Conservation (phyloP, 2,329 filamentous ascomycete genomes). For the Drechslera avenae region DNA sequence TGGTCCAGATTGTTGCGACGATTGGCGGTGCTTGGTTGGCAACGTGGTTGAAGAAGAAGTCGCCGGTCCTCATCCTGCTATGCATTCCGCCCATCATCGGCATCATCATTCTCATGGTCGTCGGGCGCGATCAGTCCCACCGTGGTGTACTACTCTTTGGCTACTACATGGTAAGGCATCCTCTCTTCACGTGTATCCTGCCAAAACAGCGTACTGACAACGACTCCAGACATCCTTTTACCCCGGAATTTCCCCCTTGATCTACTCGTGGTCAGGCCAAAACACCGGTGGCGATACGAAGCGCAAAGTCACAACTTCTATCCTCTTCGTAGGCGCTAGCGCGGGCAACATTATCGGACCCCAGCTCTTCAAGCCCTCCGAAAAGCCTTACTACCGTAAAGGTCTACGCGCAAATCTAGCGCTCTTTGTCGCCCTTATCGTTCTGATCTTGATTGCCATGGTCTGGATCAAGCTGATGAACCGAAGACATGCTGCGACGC, state of each 20-base stretch:
- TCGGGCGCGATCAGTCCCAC: slow-evolving; percentile 54
- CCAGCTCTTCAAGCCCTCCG: slow-evolving; percentile 65
- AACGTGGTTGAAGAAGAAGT: slow-evolving; percentile 61
- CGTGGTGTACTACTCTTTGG: slow-evolving; percentile 60
- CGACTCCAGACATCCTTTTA: slow-evolving; percentile 58
- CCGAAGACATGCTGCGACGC: slow-evolving; percentile 58
- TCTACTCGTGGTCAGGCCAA: slow-evolving; percentile 66
- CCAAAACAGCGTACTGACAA: background rate
- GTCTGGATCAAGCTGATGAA: slow-evolving; percentile 61
- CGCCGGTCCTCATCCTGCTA: slow-evolving; percentile 59
- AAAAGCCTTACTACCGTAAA: slow-evolving; percentile 62
- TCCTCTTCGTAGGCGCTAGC: slow-evolving; percentile 69
- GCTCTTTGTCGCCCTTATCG: slow-evolving; percentile 65
- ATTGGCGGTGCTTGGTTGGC: slow-evolving; percentile 63
- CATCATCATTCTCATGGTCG: slow-evolving; percentile 59
- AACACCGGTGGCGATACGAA: slow-evolving; percentile 74
- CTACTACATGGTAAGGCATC: slow-evolving; percentile 55
- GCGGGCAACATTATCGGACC: slow-evolving; percentile 71
- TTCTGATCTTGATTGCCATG: slow-evolving; percentile 54
- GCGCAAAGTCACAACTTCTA: slow-evolving; percentile 67
- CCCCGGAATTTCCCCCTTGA: slow-evolving; percentile 64
- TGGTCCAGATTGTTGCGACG: slow-evolving; percentile 64
- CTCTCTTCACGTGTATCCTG: background rate
- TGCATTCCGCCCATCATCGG: slow-evolving; percentile 64
- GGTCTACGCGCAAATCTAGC: slow-evolving; percentile 65